phyloP scores from a whole-genome alignment of 2,329 filamentous ascomycete species.

The Colletotrichum gigasporum region DNA sequence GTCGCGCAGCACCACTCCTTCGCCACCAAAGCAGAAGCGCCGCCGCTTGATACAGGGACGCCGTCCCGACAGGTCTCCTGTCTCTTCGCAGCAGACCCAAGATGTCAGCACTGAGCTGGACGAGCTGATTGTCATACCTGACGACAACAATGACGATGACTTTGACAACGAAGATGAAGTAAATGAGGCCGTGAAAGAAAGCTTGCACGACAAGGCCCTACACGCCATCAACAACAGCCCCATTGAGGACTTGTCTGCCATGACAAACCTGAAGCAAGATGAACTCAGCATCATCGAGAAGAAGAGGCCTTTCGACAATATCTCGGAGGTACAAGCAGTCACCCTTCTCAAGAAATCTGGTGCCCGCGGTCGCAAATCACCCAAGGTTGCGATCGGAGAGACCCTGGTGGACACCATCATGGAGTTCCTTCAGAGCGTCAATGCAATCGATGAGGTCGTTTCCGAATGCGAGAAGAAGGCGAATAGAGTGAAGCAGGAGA shows the following conservation, averaged over 20 bases:
- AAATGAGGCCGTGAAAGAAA: slow-evolving; percentile 32
- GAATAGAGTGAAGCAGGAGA: slow-evolving; percentile 58
- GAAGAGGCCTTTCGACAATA: slow-evolving; percentile 75
- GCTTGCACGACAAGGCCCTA: slow-evolving; percentile 64
- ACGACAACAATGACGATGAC: slow-evolving; percentile 53
- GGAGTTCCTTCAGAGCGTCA: slow-evolving; percentile 82
- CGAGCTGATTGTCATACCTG: slow-evolving; percentile 37
- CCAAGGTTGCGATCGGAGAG: slow-evolving; percentile 60
- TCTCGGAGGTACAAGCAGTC: slow-evolving; percentile 74
- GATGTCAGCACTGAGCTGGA: slow-evolving; percentile 37
- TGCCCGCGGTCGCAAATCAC: slow-evolving; percentile 49
- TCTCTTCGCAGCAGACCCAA: slow-evolving; percentile 33
- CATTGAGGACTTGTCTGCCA: slow-evolving; percentile 79
- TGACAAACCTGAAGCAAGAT: slow-evolving; percentile 78
- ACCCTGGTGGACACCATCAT: slow-evolving; percentile 61
- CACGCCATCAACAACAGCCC: slow-evolving; percentile 86
- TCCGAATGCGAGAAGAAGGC: slow-evolving; percentile 78
- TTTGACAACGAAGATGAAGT: slow-evolving; percentile 41
- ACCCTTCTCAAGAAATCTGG: slow-evolving; percentile 60
- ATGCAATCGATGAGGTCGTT: slow-evolving; percentile 85
- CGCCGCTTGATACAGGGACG: slow-evolving; percentile 48
- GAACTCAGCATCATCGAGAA: slow-evolving; percentile 75
- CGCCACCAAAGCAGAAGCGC: slow-evolving; percentile 40
- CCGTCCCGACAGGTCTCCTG: slow-evolving; percentile 35
- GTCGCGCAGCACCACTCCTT: slow-evolving; percentile 34